A percentile compares a stretch with the other conserved stretches of the same genome.
Evolutionary conservation across 768 basidiomycete species (phyloP).

Genomic region (Paxillus involutus): DNA sequence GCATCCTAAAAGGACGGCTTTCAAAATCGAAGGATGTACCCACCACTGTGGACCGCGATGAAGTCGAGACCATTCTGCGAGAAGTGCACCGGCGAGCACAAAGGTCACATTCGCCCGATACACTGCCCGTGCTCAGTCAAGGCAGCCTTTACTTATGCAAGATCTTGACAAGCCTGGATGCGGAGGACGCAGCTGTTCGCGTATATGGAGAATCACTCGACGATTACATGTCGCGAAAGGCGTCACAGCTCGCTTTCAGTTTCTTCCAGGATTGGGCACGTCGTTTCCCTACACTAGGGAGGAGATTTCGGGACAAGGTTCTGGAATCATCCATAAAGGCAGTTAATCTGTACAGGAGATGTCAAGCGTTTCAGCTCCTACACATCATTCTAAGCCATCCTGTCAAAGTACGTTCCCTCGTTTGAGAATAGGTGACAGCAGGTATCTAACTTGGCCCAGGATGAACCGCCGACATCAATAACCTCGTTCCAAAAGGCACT

Average conservation of each 20-base stretch:
- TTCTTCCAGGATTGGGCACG: constrained; percentile 82
- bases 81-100: constrained; percentile 74
- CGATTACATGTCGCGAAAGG: constrained; percentile 82
- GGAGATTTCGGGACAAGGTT: constrained; percentile 63
- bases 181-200: constrained; percentile 44
- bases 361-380: constrained; percentile 73
- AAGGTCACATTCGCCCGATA: constrained; percentile 59
- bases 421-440: background rate
- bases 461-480: constrained; percentile 40
- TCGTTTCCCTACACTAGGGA: constrained; percentile 62
- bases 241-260: constrained; percentile 64
- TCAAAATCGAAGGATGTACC: constrained; percentile 73
- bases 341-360: constrained; percentile 75
- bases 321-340: constrained; percentile 54
- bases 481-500: constrained; percentile 47
- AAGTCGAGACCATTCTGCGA: constrained; percentile 47
- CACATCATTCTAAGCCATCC: constrained; percentile 57
- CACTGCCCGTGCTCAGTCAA: constrained; percentile 62
- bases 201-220: constrained; percentile 64
- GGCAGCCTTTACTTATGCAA: constrained; percentile 72
- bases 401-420: constrained; percentile 16
- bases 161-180: constrained; percentile 39
- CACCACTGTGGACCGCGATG: constrained; percentile 23
- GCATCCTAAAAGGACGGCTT: constrained; percentile 73
- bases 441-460: constrained; percentile 25